These are phyloP conservation scores for Colletotrichum navitas DNA, from an alignment of 2,329 filamentous ascomycete species.

Conservation along the genomic window DNA sequence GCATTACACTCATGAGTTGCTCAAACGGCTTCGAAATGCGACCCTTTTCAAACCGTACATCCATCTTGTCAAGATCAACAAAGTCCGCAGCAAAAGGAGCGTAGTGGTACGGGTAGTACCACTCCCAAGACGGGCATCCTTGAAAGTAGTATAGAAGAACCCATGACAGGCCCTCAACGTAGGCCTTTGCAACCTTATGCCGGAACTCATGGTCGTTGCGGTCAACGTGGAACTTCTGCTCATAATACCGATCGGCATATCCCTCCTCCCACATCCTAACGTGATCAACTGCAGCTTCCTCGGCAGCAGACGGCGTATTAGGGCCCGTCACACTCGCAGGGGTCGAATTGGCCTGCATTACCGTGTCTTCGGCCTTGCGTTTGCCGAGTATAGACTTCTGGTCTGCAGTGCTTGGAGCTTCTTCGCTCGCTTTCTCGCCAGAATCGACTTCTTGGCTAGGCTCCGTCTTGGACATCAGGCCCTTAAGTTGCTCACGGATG, in stretches of 20 bases:
- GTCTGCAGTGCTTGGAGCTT: slow-evolving; percentile 43
- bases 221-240: slow-evolving; percentile 92
- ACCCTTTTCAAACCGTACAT: slow-evolving; percentile 86
- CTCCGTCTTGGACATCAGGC: slow-evolving; percentile 48
- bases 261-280: slow-evolving; percentile 95
- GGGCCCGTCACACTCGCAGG: slow-evolving; percentile 69
- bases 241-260: slow-evolving; percentile 95
- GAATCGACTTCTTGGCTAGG: slow-evolving; percentile 30
- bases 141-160: slow-evolving; percentile 98
- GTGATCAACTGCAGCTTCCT: slow-evolving; percentile 80
- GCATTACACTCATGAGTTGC: slow-evolving; percentile 97
- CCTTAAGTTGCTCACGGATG: slow-evolving; percentile 83
- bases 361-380: slow-evolving; percentile 77
- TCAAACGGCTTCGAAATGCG: slow-evolving; percentile 92
- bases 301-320: slow-evolving; percentile 62
- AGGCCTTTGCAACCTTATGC: slow-evolving; percentile 88
- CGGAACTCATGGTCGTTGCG: slow-evolving; percentile 87
- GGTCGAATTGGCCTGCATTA: slow-evolving; percentile 73
- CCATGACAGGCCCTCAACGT: slow-evolving; percentile 95
- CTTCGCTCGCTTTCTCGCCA: slow-evolving; percentile 44
- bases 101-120: slow-evolving; percentile 99
- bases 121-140: slow-evolving; percentile 97
- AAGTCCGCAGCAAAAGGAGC: slow-evolving; percentile 98
- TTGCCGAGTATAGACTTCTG: slow-evolving; percentile 73
- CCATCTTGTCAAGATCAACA: slow-evolving; percentile 82